phyloP scores from a whole-genome alignment of 768 basidiomycete genomes.

The Glaciozyma martinii region DNA sequence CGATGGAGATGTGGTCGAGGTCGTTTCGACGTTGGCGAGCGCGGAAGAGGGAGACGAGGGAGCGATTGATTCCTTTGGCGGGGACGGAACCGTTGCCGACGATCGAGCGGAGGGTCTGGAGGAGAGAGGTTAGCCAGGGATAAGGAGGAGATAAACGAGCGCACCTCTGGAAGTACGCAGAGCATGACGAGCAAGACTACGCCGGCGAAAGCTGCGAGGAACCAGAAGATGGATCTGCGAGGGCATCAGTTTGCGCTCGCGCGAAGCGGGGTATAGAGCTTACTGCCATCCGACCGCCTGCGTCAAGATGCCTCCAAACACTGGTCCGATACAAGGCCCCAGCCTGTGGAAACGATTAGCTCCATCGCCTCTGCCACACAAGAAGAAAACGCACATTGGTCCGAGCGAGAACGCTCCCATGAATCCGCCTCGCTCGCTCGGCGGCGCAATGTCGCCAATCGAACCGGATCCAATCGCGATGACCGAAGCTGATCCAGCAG shows the following conservation, averaged over 20 bases:
- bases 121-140: not conserved
- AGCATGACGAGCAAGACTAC: constrained; percentile 18
- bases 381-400: not conserved
- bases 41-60: constrained; percentile 38
- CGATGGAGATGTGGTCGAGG: not conserved
- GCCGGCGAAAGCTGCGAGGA: constrained; percentile 14
- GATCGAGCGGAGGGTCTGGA: constrained; percentile 42
- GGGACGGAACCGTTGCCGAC: constrained; percentile 47
- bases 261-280: not conserved
- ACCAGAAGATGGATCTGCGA: constrained; percentile 27
- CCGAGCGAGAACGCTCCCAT: constrained; percentile 19
- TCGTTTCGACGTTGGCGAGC: not conserved
- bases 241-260: not conserved
- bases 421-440: constrained; percentile 13
- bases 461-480: constrained; percentile 25
- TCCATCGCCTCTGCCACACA: not conserved
- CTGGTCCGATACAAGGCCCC: constrained; percentile 14
- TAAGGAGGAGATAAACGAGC: not conserved
- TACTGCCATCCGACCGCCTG: constrained; percentile 18
- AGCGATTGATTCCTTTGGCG: constrained; percentile 37
- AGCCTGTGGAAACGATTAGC: not conserved
- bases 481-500: constrained; percentile 15
- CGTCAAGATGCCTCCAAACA: constrained; percentile 7
- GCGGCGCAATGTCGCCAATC: constrained; percentile 27
- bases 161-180: constrained; percentile 25